Conservation (phyloP, 2,329 filamentous ascomycete species). For the Pyrenophora graminea region DNA sequence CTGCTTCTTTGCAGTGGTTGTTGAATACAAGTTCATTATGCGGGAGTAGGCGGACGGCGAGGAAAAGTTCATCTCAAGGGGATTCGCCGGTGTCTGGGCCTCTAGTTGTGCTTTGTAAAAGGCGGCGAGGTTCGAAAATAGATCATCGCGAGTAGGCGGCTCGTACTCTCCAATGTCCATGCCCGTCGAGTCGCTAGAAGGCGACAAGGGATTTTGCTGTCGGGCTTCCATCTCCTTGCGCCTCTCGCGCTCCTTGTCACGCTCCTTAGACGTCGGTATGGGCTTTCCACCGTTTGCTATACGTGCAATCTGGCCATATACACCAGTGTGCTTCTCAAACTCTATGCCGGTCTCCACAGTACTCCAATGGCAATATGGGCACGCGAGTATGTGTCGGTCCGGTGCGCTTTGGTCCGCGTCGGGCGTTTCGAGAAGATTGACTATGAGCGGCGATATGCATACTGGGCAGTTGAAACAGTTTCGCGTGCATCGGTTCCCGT, state of each 20-base stretch:
- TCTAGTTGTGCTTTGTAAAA: slow-evolving; percentile 84
- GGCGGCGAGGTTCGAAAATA: slow-evolving; percentile 72
- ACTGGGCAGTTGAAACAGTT: slow-evolving; percentile 96
- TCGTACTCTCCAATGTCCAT: slow-evolving; percentile 10
- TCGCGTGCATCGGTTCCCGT: slow-evolving; percentile 91
- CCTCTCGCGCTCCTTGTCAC: slow-evolving; percentile 47
- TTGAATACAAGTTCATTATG: slow-evolving; percentile 89
- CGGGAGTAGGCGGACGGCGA: slow-evolving; percentile 83
- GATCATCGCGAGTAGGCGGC: slow-evolving; percentile 65
- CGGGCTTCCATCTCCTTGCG: slow-evolving; percentile 35
- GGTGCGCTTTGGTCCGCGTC: slow-evolving; percentile 30
- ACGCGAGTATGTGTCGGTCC: slow-evolving; percentile 77
- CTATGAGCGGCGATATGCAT: slow-evolving; percentile 78
- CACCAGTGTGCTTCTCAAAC: slow-evolving; percentile 86
- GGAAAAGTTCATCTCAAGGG: slow-evolving; percentile 60
- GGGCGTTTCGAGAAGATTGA: slow-evolving; percentile 68
- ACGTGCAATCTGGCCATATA: slow-evolving; percentile 77
- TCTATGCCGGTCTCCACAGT: slow-evolving; percentile 86
- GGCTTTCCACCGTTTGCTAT: slow-evolving; percentile 59
- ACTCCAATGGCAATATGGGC: slow-evolving; percentile 91
- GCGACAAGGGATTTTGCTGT: slow-evolving; percentile 24
- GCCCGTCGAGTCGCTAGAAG: slow-evolving; percentile 23
- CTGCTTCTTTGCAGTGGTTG: slow-evolving; percentile 56
- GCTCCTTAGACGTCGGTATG: slow-evolving; percentile 47
- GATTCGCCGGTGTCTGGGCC: slow-evolving; percentile 55